Conservation (phyloP, 2,329 filamentous ascomycete species). For the Phaeosphaeriaceae sp. region DNA sequence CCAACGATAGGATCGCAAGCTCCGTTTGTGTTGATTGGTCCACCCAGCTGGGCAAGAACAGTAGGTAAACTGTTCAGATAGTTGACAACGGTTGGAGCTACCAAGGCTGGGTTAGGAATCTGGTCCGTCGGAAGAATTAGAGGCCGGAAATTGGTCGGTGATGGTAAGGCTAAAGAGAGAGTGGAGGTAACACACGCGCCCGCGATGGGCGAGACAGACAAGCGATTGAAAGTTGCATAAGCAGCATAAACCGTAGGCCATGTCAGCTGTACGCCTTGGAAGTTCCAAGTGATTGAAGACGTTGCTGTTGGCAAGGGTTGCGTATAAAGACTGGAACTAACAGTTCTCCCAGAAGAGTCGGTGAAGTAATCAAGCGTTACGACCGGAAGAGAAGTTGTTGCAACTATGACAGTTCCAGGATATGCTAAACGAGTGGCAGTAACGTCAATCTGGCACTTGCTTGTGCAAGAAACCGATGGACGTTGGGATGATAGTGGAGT, state of each 20-base stretch:
- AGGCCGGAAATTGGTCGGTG: conserved; percentile 33
- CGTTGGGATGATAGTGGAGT: conserved; percentile 18
- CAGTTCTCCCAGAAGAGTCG: conserved; percentile 11
- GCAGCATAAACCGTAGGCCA: conserved; percentile 42
- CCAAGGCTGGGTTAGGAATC: conserved; percentile 29
- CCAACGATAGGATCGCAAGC: conserved; percentile 44
- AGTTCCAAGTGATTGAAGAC: conserved; percentile 36
- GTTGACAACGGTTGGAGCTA: conserved; percentile 34
- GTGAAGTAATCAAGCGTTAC: conserved; percentile 34
- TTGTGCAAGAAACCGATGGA: conserved; percentile 30
- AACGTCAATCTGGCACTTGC: conserved; percentile 40
- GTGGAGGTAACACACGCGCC: conserved; percentile 28
- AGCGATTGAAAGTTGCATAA: conserved; percentile 38
- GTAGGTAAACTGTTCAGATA: conserved; percentile 42
- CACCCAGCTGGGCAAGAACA: conserved; percentile 37
- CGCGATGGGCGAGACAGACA: conserved; percentile 27
- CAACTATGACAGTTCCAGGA: conserved; percentile 31
- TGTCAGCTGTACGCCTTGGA: conserved; percentile 31
- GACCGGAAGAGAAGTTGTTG: conserved; percentile 19
- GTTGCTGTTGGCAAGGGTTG: conserved; percentile 16
- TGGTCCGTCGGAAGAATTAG: conserved; percentile 28
- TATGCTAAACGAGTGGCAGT: conserved; percentile 37
- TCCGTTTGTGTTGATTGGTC: conserved; percentile 23
- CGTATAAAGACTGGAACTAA: conserved; percentile 23
- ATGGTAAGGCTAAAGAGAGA: conserved; percentile 25